These are phyloP conservation scores for Ophiostoma novo-ulmi DNA, from an alignment of 2,329 filamentous ascomycete genomes.

Conservation along the genomic window DNA sequence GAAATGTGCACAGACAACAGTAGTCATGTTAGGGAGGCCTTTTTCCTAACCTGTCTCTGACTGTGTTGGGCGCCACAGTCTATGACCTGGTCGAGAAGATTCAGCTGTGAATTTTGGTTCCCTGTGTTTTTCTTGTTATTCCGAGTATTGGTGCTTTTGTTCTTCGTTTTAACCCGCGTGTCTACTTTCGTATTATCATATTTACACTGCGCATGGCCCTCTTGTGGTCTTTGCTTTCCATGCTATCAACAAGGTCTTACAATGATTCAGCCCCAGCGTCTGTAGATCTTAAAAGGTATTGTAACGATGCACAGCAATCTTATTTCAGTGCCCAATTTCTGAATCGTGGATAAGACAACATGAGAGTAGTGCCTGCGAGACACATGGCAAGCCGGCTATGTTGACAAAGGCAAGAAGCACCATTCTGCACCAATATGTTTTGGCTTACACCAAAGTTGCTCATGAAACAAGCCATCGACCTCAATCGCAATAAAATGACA, in stretches of 20 bases:
- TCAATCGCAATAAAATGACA: not conserved
- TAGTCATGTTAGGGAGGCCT: not conserved
- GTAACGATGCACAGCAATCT: constrained; percentile 1
- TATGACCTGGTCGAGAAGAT: not conserved
- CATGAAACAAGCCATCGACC: not conserved
- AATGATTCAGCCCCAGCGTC: not conserved
- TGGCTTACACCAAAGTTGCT: not conserved
- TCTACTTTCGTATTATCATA: not conserved
- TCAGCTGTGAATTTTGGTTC: not conserved
- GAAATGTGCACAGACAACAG: not conserved
- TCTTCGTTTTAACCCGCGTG: not conserved
- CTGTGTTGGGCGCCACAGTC: not conserved
- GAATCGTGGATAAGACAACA: not conserved
- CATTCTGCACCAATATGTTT: not conserved
- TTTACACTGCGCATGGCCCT: not conserved
- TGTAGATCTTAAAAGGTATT: not conserved
- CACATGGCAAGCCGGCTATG: not conserved
- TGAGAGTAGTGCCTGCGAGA: not conserved
- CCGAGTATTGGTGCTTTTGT: not conserved
- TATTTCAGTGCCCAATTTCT: not conserved
- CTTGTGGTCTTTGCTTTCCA: constrained; percentile 4
- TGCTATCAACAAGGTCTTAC: constrained; percentile 4
- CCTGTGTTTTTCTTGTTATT: not conserved
- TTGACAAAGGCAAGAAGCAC: not conserved
- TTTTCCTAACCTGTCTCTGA: not conserved